Percentiles rank a stretch among this genome's conserved stretches.
phyloP scores from a whole-genome alignment of 371 early-diverging fungal genomes.

The Mucor velutinosus region DNA sequence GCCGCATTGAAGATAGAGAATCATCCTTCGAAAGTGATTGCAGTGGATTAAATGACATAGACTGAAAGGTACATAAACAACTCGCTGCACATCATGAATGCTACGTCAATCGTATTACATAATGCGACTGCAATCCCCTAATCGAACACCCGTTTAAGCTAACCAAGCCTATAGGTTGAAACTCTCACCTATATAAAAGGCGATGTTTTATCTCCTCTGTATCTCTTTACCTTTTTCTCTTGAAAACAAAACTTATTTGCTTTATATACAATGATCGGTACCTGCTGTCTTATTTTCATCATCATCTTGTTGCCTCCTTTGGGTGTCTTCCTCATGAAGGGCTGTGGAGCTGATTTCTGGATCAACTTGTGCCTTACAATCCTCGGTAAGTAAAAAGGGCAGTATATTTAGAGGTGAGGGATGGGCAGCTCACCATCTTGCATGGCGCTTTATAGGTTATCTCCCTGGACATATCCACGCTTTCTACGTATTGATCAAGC shows the following conservation, averaged over 20 bases:
- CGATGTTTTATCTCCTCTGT: neutral
- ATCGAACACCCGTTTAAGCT: neutral
- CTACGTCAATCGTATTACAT: neutral
- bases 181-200: neutral
- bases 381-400: neutral
- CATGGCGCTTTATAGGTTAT: conserved; percentile 26
- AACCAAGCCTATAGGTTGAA: conserved; percentile 16
- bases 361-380: conserved; percentile 44
- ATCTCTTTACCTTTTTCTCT: neutral
- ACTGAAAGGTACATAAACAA: too few relatives aligned
- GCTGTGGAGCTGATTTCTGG: conserved; percentile 51
- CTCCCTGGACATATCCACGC: conserved; percentile 48
- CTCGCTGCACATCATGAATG: too few relatives aligned
- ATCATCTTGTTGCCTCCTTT: conserved; percentile 47
- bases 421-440: neutral
- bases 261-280: conserved; percentile 34
- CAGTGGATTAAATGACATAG: too few relatives aligned
- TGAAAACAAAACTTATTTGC: neutral
- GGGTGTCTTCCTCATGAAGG: conserved; percentile 49
- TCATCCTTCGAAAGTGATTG: too few relatives aligned
- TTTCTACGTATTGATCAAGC: conserved; percentile 46
- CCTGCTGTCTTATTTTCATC: conserved; percentile 51
- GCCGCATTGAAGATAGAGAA: too few relatives aligned
- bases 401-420: neutral
- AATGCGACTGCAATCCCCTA: neutral